A percentile compares a stretch with the other conserved stretches of the same genome.
These are phyloP conservation scores for Phytophthora sp. DNA, from an alignment of 352 stramenopile species.

Conservation along the genomic window DNA sequence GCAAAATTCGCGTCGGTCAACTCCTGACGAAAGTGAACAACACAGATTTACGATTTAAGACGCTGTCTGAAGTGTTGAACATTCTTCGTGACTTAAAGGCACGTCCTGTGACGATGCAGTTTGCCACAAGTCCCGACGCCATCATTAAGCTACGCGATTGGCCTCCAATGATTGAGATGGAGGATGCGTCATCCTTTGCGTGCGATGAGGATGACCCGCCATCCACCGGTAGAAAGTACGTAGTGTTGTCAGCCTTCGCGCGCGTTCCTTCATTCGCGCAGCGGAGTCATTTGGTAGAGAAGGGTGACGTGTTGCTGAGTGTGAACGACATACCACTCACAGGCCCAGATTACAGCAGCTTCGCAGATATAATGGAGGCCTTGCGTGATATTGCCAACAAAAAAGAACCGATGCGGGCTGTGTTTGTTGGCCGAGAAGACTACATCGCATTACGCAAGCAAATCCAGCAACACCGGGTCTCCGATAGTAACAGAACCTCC, in stretches of 20 bases:
- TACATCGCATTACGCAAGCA: slow-evolving; percentile 50
- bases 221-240: slow-evolving; percentile 62
- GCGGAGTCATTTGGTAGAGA: slow-evolving; percentile 61
- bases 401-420: slow-evolving; percentile 55
- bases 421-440: slow-evolving; percentile 65
- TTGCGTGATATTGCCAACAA: slow-evolving; percentile 54
- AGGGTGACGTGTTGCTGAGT: slow-evolving; percentile 69
- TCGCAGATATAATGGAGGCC: slow-evolving; percentile 67
- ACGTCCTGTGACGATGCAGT: slow-evolving; percentile 74
- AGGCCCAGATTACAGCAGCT: slow-evolving; percentile 49
- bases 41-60: slow-evolving; percentile 70
- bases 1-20: slow-evolving; percentile 75
- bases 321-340: slow-evolving; percentile 67
- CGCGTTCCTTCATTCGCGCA: slow-evolving; percentile 79
- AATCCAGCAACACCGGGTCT: slow-evolving; percentile 9
- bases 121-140: slow-evolving; percentile 74
- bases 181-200: slow-evolving; percentile 46
- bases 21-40: slow-evolving; percentile 73
- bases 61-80: slow-evolving; percentile 61
- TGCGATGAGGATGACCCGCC: slow-evolving; percentile 55
- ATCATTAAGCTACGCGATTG: slow-evolving; percentile 81
- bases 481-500: slow-evolving; percentile 11
- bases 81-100: slow-evolving; percentile 62
- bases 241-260: slow-evolving; percentile 71
- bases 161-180: slow-evolving; percentile 85